Evolutionary conservation across 257 asterid species (phyloP), one percentile per base, ranked within the genome.

Genomic region (Henckelia pumila): DNA sequence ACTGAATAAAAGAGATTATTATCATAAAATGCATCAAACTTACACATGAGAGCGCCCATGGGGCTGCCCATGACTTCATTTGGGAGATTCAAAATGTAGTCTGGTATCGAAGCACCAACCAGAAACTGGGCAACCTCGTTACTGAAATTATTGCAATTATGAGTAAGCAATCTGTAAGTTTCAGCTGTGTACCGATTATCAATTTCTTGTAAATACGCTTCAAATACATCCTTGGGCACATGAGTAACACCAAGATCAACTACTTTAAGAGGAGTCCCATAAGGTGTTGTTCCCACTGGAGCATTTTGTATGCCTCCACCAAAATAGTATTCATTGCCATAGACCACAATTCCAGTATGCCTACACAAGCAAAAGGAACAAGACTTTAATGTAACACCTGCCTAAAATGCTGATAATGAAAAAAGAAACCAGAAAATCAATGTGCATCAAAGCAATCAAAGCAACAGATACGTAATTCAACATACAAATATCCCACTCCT

Each of bases 311-410:
- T 89, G 76, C 98, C 98, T 21, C 87, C 95, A 22, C 98, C 96
- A 67, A 87, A 92, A 73, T 89, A 92, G 82, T 89, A 92, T 67
- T 92, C 99, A 58, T 74, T 76, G 61, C 91, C 97, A 72, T 91
- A 94, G 55, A 87, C 98, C 44, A 88, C 95, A 17, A 91, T 78
- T 69, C 99, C 99, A 1, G 99, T 88, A 77, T 94, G 99, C 99
- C 99, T 94, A 83, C 66, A 64, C n/a, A 53, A 50, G 33, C 29
- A 8, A 22, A 50, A 52, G 24, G 10, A 20, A 22, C 40, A 50
- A n/a, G 1, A 57, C 25, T 37, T 13, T 13, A 64, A 32, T 22
- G 25, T 57, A 10, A 16, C 26, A 1, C 53, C 7, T 0, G 20
- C 19, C 8, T 47, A 47, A 47, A 47, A 14, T 47, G 20, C 20